Evolutionary conservation across 1,139 yeast genomes (phyloP), one percentile per base, ranked within the genome.

Genomic region (Candida pseudoviswanathii): DNA sequence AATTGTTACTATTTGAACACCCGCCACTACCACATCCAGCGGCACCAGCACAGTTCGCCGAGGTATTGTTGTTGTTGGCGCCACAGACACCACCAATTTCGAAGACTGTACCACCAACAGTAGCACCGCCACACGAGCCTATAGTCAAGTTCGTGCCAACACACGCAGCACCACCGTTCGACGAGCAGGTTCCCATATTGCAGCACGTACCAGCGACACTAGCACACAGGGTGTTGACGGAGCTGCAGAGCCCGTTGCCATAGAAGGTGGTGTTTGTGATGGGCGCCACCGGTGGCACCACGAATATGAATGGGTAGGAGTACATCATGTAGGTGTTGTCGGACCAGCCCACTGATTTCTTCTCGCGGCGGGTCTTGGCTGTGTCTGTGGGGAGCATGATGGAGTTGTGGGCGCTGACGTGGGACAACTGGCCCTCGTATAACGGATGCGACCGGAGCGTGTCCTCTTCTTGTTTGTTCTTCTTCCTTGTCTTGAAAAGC

Each of bases 251-350:
- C 8, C 44, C 32, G 34, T 36, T 30, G 4, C 37, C 43, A 16
- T 32, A 34, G 33, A 36, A 41, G 4, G 31, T 21, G 22, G 38
- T 41, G 25, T 47, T 31, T 5, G 24, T 32, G 31, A 47, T 44
- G 25, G 50, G 50, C 8, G 44, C 40, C 2, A 44, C 46, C 7
- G 47, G 50, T n/a, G 47, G 50, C 5, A 47, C 31, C 9, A 47
- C 46, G 33, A 47, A 47, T 5, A 39, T 27, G 7, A 34, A 22
- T 3, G 47, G 50, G 21, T 30, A 25, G 7, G 41, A 32, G 36
- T 43, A 47, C 21, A 40, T 27, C 24, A 30, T 34, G 25, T 41
- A 44, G 4, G 34, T 43, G 25, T 43, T 43, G 21, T 47, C 50
- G 3, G 47, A 37, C 50, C 50, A 47, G 11, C 39, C 43, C 9